Conservation (phyloP, 768 basidiomycete genomes). For the Leccinum sublutescens region DNA sequence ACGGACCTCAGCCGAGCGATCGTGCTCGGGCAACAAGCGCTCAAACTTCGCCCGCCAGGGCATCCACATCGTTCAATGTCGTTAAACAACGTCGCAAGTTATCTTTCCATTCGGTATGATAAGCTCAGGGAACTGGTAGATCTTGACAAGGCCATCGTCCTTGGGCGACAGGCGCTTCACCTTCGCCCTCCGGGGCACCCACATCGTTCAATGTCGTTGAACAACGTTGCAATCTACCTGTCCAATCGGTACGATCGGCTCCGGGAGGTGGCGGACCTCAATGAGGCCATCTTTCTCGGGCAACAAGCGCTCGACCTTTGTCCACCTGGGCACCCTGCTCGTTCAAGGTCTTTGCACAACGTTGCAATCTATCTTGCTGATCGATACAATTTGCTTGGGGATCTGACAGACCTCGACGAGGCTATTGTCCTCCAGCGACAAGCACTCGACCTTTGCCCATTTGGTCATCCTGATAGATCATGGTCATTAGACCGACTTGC, state of each 20-base stretch:
- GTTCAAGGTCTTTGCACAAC: neutral
- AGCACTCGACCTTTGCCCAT: neutral
- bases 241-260: neutral
- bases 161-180: neutral
- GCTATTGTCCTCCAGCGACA: neutral
- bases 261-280: neutral
- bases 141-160: neutral
- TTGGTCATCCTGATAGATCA: neutral
- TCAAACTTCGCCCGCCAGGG: neutral
- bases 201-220: neutral
- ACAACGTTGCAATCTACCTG: neutral
- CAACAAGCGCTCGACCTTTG: neutral
- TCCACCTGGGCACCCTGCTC: neutral
- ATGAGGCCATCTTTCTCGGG: neutral
- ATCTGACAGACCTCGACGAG: neutral
- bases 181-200: neutral
- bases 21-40: neutral
- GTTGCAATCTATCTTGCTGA: neutral
- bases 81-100: neutral
- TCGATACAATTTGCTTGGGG: neutral
- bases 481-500: neutral
- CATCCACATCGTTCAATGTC: neutral
- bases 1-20: neutral
- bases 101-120: neutral
- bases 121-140: neutral